Evolutionary conservation across 306 rosid genomes (phyloP), one percentile per base, ranked within the genome.

Genomic region (Oxytropis ochrocephala): DNA sequence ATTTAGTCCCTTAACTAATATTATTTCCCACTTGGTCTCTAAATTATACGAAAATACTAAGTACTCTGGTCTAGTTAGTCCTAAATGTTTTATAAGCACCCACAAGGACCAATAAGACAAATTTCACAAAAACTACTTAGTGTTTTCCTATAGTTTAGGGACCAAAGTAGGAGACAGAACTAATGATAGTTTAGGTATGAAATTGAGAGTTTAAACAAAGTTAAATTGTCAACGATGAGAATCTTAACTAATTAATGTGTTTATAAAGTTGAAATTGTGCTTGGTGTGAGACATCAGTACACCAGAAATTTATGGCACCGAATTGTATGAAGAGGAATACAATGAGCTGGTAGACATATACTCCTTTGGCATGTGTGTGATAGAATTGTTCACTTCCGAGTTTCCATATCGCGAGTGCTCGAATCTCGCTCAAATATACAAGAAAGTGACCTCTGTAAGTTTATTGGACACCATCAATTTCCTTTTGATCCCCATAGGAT

Each of bases 291-390:
- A 2, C 5, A 32, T 43, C 75, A 92, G 98, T 16, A 88, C 98
- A 43, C 98, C 98, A 0, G 96, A 93, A 93, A 64, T 93, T 90
- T 58, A 90, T 93, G 98, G 97, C 98, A n/a, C 98, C 96, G 98
- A 93, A 65, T 66, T 90, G 73, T 93, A 93, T 64, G 98, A 93
- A 55, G 98, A 90, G 85, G 89, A 93, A 12, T 93, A 93, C 55
- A 81, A 84, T 69, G 98, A 93, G 65, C 73, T 93, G 0, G 96
- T 90, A 0, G 98, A 93, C 50, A 72, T 90, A 63, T 93, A 93
- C 32, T 89, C 98, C 11, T 85, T 93, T 46, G 97, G 98, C 6
- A 93, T 90, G 98, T 93, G 98, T 47, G 76, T 93, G 81, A 69
- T 90, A 41, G 98, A 93, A 56, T 81, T 93, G 84, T 82, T 93